Evolutionary conservation across 176 grass and related monocot species (phyloP).

Genomic region (Urochloa ruziziensis): DNA sequence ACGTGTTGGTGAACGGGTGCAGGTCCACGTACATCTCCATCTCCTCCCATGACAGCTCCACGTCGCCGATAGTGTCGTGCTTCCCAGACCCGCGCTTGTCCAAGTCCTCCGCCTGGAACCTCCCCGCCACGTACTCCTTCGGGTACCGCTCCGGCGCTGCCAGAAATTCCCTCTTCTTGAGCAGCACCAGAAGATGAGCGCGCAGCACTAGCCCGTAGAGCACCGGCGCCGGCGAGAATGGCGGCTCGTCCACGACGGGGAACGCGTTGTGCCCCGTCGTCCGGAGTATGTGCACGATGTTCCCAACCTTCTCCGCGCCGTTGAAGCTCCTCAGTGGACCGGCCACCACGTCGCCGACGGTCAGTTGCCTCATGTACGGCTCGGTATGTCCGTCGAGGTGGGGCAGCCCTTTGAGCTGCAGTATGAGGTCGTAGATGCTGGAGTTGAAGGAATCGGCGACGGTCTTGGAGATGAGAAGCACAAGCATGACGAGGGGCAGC

Average conservation of each 20-base stretch:
- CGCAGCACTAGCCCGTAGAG: constrained; percentile 77
- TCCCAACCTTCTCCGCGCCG: constrained; percentile 76
- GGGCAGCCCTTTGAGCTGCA: constrained; percentile 72
- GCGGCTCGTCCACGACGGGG: constrained; percentile 85
- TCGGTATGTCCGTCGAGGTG: constrained; percentile 84
- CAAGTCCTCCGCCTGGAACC: constrained; percentile 76
- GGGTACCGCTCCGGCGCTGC: constrained; percentile 23
- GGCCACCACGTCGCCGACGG: constrained; percentile 62
- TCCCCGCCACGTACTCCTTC: constrained; percentile 15
- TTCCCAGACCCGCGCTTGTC: constrained; percentile 87
- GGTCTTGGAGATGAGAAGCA: constrained; percentile 90
- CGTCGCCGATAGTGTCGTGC: constrained; percentile 53
- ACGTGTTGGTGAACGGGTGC: constrained; percentile 88
- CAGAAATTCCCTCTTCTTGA: constrained; percentile 71
- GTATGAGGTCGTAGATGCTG: constrained; percentile 88
- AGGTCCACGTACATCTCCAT: constrained; percentile 98
- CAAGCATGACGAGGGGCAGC: constrained; percentile 87
- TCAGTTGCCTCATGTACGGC: constrained; percentile 94
- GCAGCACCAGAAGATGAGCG: constrained; percentile 69
- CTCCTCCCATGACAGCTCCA: constrained; percentile 70
- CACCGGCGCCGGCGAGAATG: constrained; percentile 49
- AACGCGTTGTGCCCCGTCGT: constrained; percentile 85
- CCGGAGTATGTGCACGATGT: constrained; percentile 66
- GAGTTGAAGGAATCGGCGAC: constrained; percentile 83
- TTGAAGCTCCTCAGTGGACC: constrained; percentile 69